These are phyloP conservation scores for Aphanomyces cochlioides DNA, from an alignment of 352 stramenopile genomes.

Conservation along the genomic window DNA sequence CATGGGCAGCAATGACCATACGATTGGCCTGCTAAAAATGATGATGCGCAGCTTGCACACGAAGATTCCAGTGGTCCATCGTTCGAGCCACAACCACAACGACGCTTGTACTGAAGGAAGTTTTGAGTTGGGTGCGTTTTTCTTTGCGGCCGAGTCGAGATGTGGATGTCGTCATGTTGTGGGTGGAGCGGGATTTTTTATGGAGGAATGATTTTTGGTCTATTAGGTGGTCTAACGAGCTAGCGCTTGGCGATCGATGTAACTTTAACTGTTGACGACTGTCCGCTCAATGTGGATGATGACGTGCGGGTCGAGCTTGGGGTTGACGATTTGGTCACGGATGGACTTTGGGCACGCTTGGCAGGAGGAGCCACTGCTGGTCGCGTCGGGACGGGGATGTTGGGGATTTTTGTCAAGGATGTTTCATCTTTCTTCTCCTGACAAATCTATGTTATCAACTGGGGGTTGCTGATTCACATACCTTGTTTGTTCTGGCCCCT, in stretches of 20 bases:
- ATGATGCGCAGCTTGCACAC: too few species aligned
- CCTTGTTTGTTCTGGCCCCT: not conserved
- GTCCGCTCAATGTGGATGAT: not conserved
- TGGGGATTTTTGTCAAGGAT: conserved; percentile 27
- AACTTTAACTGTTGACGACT: conserved; percentile 7
- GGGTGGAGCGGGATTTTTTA: too few species aligned
- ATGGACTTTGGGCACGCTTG: conserved; percentile 22
- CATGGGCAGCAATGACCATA: too few species aligned
- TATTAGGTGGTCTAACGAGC: not conserved
- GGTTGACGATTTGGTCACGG: conserved; percentile 14
- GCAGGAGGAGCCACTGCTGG: conserved; percentile 15
- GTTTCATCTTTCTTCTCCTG: conserved; percentile 30
- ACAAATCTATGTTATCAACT: too few species aligned
- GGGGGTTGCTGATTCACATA: not conserved
- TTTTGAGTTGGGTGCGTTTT: too few species aligned
- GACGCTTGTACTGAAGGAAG: too few species aligned
- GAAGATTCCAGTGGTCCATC: too few species aligned
- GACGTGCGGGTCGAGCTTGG: not conserved
- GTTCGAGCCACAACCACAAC: too few species aligned
- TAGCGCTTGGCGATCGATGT: conserved; percentile 19
- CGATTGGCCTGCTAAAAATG: too few species aligned
- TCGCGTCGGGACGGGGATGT: conserved; percentile 30
- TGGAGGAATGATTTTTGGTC: too few species aligned
- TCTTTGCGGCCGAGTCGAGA: too few species aligned
- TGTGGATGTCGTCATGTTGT: too few species aligned